These are phyloP conservation scores for Xylaria sp. DNA, from an alignment of 2,329 filamentous ascomycete species.

Conservation along the genomic window DNA sequence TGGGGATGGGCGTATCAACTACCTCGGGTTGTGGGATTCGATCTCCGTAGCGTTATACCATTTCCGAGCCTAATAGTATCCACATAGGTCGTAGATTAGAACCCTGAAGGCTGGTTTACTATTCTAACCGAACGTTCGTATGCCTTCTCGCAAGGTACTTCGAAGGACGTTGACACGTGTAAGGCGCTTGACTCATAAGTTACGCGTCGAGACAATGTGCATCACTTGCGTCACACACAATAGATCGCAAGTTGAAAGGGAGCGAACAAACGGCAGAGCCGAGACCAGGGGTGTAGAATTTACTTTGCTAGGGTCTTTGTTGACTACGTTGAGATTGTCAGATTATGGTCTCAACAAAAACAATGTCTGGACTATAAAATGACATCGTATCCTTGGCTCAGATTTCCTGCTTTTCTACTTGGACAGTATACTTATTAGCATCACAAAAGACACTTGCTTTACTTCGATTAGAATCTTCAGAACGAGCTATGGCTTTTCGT, in stretches of 20 bases:
- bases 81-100: background rate
- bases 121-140: background rate
- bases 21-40: background rate
- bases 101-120: background rate
- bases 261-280: background rate
- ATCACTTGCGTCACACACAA: background rate
- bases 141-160: background rate
- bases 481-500: constrained; percentile 31
- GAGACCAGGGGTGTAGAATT: background rate
- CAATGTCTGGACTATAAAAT: constrained; percentile 6
- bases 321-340: background rate
- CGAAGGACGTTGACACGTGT: background rate
- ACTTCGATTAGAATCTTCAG: background rate
- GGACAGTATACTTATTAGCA: background rate
- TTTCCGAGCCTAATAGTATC: background rate
- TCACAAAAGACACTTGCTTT: background rate
- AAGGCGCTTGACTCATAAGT: background rate
- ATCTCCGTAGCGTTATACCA: background rate
- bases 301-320: background rate
- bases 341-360: constrained; percentile 6
- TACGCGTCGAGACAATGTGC: background rate
- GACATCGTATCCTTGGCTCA: background rate
- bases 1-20: background rate
- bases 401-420: background rate
- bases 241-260: background rate